Conservation (phyloP, 2,329 filamentous ascomycete species). For the Monosporascus sp. region DNA sequence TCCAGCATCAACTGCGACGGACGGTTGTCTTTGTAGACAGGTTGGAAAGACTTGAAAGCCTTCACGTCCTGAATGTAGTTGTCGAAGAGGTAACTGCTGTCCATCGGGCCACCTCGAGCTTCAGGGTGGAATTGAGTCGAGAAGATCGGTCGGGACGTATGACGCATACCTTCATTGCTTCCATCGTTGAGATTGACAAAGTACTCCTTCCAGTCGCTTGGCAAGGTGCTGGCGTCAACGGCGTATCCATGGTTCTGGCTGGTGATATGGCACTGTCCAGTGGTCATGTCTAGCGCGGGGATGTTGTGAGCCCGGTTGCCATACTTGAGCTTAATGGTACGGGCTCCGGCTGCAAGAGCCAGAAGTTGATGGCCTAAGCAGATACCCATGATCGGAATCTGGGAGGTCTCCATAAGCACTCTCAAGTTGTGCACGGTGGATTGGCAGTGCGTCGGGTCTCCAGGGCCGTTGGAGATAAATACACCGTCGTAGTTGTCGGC, state of each 20-base stretch:
- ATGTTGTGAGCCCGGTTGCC: constrained; percentile 99
- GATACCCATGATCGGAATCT: constrained; percentile 94
- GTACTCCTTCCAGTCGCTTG: constrained; percentile 90
- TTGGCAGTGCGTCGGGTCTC: constrained; percentile 95
- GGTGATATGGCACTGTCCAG: constrained; percentile 96
- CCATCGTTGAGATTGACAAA: constrained; percentile 98
- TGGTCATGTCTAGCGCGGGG: constrained; percentile 87
- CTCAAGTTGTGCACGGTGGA: constrained; percentile 88
- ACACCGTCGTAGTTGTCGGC: constrained; percentile 96
- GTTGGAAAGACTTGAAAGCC: constrained; percentile 81
- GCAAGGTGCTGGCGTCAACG: constrained; percentile 77
- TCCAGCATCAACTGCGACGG: constrained; percentile 86
- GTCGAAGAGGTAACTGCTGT: constrained; percentile 94
- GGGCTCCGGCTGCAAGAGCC: constrained; percentile 79
- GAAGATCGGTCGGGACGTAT: constrained; percentile 94
- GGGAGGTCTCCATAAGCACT: constrained; percentile 85
- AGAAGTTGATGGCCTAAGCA: constrained; percentile 96
- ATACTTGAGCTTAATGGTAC: constrained; percentile 97
- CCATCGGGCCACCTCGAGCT: constrained; percentile 93
- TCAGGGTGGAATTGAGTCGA: constrained; percentile 98
- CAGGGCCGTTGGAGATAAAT: constrained; percentile 98
- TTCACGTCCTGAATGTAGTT: constrained; percentile 88
- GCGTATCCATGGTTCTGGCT: constrained; percentile 98
- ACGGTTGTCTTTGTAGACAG: constrained; percentile 76
- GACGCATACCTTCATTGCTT: constrained; percentile 95